Percentiles rank a stretch among this genome's conserved stretches.
Evolutionary conservation across 2,329 filamentous ascomycete species (phyloP).

Genomic region (Fusarium mundagurra): DNA sequence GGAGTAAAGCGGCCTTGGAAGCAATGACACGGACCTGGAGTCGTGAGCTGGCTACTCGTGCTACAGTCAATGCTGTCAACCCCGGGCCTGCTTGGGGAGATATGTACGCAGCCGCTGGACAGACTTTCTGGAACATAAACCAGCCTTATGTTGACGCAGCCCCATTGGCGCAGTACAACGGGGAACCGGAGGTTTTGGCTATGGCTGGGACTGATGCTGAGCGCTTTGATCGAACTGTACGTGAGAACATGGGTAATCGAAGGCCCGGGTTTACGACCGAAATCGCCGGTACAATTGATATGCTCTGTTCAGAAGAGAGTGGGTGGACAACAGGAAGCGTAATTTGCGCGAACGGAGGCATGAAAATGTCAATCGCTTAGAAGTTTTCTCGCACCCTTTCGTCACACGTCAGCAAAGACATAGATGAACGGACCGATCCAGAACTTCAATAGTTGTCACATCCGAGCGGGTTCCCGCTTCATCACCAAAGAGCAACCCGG

Average conservation of each 20-base stretch:
- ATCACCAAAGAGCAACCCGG: background rate
- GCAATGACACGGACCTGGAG: conserved; percentile 69
- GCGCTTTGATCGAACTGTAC: conserved; percentile 48
- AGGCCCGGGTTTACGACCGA: conserved; percentile 57
- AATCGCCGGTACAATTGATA: conserved; percentile 75
- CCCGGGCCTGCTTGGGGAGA: conserved; percentile 65
- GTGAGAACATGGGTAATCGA: conserved; percentile 47
- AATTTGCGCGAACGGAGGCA: conserved; percentile 74
- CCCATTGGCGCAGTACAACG: conserved; percentile 48
- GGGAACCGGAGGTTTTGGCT: conserved; percentile 45
- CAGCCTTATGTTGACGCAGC: conserved; percentile 51
- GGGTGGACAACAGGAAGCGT: conserved; percentile 77
- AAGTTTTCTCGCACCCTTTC: background rate
- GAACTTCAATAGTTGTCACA: conserved; percentile 4
- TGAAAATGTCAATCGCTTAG: conserved; percentile 52
- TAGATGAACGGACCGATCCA: background rate
- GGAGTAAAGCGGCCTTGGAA: conserved; percentile 67
- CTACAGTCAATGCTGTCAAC: conserved; percentile 67
- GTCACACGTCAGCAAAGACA: background rate
- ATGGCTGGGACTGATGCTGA: conserved; percentile 46
- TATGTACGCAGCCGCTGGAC: conserved; percentile 57
- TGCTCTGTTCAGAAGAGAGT: conserved; percentile 73
- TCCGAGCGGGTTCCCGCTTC: conserved; percentile 17
- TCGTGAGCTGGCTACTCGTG: conserved; percentile 62
- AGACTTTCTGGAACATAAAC: conserved; percentile 51